Evolutionary conservation across 805 yeast species (phyloP).

Genomic region (Suhomyces emberorum): DNA sequence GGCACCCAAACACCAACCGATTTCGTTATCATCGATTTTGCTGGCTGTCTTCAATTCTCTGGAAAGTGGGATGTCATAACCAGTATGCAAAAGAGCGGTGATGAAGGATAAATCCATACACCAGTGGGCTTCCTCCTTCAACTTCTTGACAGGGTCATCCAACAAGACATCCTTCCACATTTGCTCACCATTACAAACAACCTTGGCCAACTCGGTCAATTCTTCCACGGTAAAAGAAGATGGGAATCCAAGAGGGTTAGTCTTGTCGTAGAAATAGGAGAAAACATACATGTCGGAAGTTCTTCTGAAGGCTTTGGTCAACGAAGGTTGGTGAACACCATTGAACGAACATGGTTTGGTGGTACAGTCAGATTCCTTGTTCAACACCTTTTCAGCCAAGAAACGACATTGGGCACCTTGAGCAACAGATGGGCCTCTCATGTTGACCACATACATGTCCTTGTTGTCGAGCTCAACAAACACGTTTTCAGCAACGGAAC

Average conservation of each 20-base stretch:
- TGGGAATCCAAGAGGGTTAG: slow-evolving; percentile 95
- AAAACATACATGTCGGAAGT: slow-evolving; percentile 81
- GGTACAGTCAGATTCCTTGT: slow-evolving; percentile 77
- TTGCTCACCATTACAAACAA: slow-evolving; percentile 81
- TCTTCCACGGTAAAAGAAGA: slow-evolving; percentile 81
- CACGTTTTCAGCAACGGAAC: slow-evolving; percentile 55
- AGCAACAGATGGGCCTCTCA: slow-evolving; percentile 60
- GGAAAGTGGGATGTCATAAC: slow-evolving; percentile 87
- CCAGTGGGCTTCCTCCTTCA: slow-evolving; percentile 85
- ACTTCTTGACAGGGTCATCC: slow-evolving; percentile 61
- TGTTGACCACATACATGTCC: slow-evolving; percentile 49
- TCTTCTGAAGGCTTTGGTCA: slow-evolving; percentile 69
- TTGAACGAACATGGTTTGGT: slow-evolving; percentile 89
- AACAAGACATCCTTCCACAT: slow-evolving; percentile 72
- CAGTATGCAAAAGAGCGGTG: slow-evolving; percentile 87
- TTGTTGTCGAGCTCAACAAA: slow-evolving; percentile 51
- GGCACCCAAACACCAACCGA: slow-evolving; percentile 99
- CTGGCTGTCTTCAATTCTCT: slow-evolving; percentile 92
- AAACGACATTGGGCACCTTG: slow-evolving; percentile 83
- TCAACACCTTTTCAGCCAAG: slow-evolving; percentile 76
- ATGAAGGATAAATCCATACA: slow-evolving; percentile 90
- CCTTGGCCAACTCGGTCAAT: slow-evolving; percentile 71
- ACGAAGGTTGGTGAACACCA: slow-evolving; percentile 95
- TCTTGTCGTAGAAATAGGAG: slow-evolving; percentile 93
- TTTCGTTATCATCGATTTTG: slow-evolving; percentile 81